These are phyloP conservation scores for Talaromyces thailandensis DNA, from an alignment of 495 filamentous ascomycete species.

Conservation along the genomic window DNA sequence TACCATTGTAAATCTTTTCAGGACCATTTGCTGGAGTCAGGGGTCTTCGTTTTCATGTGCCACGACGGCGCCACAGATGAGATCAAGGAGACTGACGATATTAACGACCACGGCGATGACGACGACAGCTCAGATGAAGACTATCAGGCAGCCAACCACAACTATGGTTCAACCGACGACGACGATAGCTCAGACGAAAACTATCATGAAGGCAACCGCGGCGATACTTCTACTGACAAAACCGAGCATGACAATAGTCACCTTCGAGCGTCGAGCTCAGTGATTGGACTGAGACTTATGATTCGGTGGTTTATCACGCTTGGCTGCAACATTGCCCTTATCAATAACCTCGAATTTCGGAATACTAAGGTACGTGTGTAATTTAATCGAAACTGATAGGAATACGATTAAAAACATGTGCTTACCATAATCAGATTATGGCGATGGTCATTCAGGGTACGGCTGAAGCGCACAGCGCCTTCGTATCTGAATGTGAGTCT, in stretches of 20 bases:
- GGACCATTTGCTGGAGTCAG: slow-evolving; percentile 39
- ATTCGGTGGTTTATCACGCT: slow-evolving; percentile 36
- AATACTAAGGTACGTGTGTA: slow-evolving; percentile 47
- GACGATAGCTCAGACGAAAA: neutral
- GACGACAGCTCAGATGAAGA: neutral
- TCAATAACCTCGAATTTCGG: slow-evolving; percentile 48
- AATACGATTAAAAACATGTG: neutral
- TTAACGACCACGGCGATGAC: neutral
- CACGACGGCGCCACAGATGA: slow-evolving; percentile 38
- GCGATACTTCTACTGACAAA: neutral
- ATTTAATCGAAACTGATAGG: neutral
- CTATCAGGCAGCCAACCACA: neutral
- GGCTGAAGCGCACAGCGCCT: neutral
- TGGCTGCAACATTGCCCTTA: slow-evolving; percentile 48
- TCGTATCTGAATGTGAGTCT: neutral
- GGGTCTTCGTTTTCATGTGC: slow-evolving; percentile 60
- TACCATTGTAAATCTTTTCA: slow-evolving; percentile 36
- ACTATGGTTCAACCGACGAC: neutral
- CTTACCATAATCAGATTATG: slow-evolving; percentile 16
- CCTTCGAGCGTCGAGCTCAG: slow-evolving; percentile 4
- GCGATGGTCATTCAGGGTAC: slow-evolving; percentile 37
- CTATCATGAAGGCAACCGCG: neutral
- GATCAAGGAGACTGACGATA: neutral
- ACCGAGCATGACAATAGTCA: neutral
- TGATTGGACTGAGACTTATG: slow-evolving; percentile 31